phyloP scores from a whole-genome alignment of 441 rosid genomes.

The Populus trichocarpa region DNA sequence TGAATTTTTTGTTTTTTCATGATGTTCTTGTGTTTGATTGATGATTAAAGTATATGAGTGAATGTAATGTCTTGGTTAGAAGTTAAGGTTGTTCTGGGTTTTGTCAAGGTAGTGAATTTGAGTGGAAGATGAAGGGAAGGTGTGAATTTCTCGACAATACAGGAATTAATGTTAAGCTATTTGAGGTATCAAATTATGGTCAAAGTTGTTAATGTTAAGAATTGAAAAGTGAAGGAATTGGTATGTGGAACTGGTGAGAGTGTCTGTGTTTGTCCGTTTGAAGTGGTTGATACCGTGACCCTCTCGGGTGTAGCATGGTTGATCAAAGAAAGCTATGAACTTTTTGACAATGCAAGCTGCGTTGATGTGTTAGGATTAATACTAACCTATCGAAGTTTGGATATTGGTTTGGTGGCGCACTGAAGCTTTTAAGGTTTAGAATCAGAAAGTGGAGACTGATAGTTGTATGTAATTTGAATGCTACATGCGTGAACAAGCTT shows the following conservation, averaged over 20 bases:
- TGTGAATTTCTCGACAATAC: neutral
- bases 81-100: neutral
- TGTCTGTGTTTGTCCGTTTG: neutral
- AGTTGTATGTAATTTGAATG: neutral
- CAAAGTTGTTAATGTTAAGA: neutral
- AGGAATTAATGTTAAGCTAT: neutral
- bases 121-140: neutral
- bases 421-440: neutral
- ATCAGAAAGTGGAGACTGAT: neutral
- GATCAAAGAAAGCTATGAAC: neutral
- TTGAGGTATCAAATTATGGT: neutral
- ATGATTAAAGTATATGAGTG: neutral
- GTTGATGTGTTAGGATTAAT: neutral
- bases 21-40: neutral
- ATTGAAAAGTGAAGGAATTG: neutral
- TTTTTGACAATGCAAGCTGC: neutral
- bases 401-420: neutral
- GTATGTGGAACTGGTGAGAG: neutral
- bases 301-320: neutral
- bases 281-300: neutral
- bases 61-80: neutral
- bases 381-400: neutral
- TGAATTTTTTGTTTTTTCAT: neutral
- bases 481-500: neutral
- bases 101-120: neutral